Conservation (phyloP, 306 rosid species). For the Sicyos edulis region DNA sequence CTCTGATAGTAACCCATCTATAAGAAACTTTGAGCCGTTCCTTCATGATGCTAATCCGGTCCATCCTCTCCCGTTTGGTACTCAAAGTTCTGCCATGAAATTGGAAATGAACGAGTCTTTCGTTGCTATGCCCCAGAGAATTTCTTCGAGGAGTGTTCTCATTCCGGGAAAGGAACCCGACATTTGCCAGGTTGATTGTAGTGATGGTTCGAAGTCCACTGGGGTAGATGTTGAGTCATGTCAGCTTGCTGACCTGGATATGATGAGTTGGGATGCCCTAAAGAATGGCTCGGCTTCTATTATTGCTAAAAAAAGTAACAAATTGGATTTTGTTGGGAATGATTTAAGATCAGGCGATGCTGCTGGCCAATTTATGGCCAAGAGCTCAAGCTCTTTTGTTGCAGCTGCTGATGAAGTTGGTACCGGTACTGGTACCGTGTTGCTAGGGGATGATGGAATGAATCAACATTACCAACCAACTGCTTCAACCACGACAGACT, state of each 20-base stretch:
- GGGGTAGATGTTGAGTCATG: constrained; percentile 34
- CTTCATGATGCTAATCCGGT: constrained; percentile 29
- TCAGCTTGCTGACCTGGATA: constrained; percentile 24
- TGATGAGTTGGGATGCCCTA: constrained; percentile 25
- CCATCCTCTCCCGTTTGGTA: constrained; percentile 26
- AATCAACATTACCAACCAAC: constrained; percentile 40
- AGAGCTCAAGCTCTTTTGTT: constrained; percentile 38
- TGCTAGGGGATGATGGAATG: constrained; percentile 22
- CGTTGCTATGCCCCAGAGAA: constrained; percentile 21
- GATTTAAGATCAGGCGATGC: constrained; percentile 30
- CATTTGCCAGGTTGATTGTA: constrained; percentile 27
- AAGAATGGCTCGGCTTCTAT: constrained; percentile 29
- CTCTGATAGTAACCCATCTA: constrained; percentile 33
- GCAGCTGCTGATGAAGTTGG: constrained; percentile 26
- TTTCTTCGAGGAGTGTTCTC: constrained; percentile 15
- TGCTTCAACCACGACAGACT: constrained; percentile 55
- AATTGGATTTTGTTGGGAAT: constrained; percentile 20
- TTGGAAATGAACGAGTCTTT: constrained; percentile 42
- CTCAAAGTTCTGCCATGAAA: constrained; percentile 32
- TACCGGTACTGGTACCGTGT: constrained; percentile 12
- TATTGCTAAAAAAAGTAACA: constrained; percentile 26
- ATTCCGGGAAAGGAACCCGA: constrained; percentile 29
- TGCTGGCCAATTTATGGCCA: constrained; percentile 28
- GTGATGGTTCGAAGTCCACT: constrained; percentile 36
- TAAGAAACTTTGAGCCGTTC: constrained; percentile 24